Conservation (phyloP, 2,329 filamentous ascomycete genomes). For the Byssoonygena ceratinophila region DNA sequence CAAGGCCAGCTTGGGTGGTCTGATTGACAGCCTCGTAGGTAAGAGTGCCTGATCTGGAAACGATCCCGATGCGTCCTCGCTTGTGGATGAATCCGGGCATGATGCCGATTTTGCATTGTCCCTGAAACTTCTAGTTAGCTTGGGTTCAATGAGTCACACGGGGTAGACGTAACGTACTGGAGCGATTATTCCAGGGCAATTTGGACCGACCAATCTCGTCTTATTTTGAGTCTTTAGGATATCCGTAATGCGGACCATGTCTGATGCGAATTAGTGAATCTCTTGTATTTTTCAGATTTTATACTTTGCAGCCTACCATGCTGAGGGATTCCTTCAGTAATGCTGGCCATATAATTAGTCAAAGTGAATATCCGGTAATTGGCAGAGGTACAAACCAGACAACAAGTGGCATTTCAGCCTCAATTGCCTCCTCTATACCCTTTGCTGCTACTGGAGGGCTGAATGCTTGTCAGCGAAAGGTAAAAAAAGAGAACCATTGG, state of each 20-base stretch:
- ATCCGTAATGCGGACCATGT: slow-evolving; percentile 98
- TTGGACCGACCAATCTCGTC: slow-evolving; percentile 91
- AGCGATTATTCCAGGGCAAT: slow-evolving; percentile 96
- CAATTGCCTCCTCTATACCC: slow-evolving; percentile 93
- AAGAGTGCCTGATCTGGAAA: slow-evolving; percentile 93
- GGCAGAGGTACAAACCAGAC: slow-evolving; percentile 53
- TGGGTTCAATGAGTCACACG: not conserved
- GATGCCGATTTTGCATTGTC: slow-evolving; percentile 99
- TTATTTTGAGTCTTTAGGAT: slow-evolving; percentile 97
- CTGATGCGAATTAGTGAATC: slow-evolving; percentile 36
- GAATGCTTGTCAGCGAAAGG: slow-evolving; percentile 22
- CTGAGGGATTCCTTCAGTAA: slow-evolving; percentile 95
- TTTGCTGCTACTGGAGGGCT: slow-evolving; percentile 84
- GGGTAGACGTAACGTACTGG: slow-evolving; percentile 39
- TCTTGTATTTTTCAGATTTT: not conserved
- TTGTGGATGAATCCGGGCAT: slow-evolving; percentile 99
- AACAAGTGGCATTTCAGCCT: slow-evolving; percentile 83
- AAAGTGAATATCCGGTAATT: slow-evolving; percentile 8
- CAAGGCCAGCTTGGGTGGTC: slow-evolving; percentile 91
- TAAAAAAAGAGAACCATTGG: not conserved
- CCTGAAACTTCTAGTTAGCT: slow-evolving; percentile 35
- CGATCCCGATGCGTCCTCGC: slow-evolving; percentile 95
- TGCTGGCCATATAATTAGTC: slow-evolving; percentile 36
- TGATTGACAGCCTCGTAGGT: slow-evolving; percentile 99
- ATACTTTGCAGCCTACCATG: slow-evolving; percentile 55